Base-by-base conservation (phyloP, 768 basidiomycete genomes). In the Panus rudis region DNA sequence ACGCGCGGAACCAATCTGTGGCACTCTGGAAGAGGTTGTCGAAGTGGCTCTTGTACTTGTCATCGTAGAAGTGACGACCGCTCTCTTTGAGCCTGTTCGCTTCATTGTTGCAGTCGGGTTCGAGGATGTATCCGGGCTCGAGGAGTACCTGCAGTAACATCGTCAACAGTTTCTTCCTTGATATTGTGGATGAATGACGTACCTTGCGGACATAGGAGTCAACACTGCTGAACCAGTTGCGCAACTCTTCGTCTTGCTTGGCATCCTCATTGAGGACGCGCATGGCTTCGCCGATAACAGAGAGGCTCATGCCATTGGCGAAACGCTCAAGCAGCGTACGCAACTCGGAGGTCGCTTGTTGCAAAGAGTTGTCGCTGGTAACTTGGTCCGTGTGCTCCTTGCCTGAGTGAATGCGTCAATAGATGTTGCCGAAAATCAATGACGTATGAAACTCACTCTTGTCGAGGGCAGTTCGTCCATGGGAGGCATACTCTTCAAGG, bases 271-370 rank as follows among this genome's bases (percentile, higher is more conserved):
- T 81, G 13, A 99, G 70, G 2, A 72, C 73, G 52, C 83, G 71
- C 30, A 84, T 69, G 4, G 92, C 75, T 48, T 86, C 76, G 26
- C 85, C 68, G 45, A 94, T 73, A 23, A 71, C 61, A 44, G 81
- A 69, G 63, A 92, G 73, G 28, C 77, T 78, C 52, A 66, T 58
- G 41, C 75, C 76, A 53, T 89, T 83, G 5, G 93, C 93, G 59
- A 98, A 92, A 17, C 94, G 82, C 63, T 97, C 92, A 31, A 96
- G 78, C 10, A 97, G 70, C 1, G 79, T 82, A 35, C 88, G 80
- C 22, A 92, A 72, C 56, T 91, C 79, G 28, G 58, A 48, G 20
- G 73, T 70, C 11, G 84, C 73, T 26, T 70, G 63, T 37, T 75
- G 66, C 54, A 93, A 68, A 4, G 70, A 59, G 2, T 71, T 65